phyloP scores from a whole-genome alignment of 148 eudicot genomes.

The Polygonum aviculare region DNA sequence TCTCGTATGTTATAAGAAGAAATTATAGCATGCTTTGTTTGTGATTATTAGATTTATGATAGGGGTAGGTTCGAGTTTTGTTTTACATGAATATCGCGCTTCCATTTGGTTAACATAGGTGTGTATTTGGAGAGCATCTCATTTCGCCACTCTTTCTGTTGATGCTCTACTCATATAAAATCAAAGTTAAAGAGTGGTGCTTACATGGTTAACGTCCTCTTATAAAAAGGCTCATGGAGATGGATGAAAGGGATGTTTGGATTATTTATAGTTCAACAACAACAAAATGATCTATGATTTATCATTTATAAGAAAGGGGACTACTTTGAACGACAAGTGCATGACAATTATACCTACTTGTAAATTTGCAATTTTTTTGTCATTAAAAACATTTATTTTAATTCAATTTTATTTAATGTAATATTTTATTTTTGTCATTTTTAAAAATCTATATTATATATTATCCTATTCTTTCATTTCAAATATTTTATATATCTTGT shows the following conservation, averaged over 20 bases:
- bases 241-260: background rate
- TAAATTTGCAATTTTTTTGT: too few relatives aligned
- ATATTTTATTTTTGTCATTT: too few relatives aligned
- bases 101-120: background rate
- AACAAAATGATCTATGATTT: background rate
- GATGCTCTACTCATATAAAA: background rate
- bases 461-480: too few relatives aligned
- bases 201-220: background rate
- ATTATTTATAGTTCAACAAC: background rate
- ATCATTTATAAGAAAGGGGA: background rate
- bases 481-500: too few relatives aligned
- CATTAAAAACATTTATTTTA: too few relatives aligned
- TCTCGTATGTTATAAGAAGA: background rate
- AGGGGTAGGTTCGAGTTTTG: constrained; percentile 3
- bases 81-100: background rate
- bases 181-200: background rate
- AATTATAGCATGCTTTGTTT: background rate
- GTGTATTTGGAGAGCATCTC: background rate
- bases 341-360: too few relatives aligned
- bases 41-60: background rate
- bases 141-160: constrained; percentile 1
- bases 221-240: background rate
- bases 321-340: too few relatives aligned
- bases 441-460: too few relatives aligned
- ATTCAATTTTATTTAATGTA: too few relatives aligned